Conservation (phyloP, 169 alveolate species). For the Ichthyophthirius multifiliis region DNA sequence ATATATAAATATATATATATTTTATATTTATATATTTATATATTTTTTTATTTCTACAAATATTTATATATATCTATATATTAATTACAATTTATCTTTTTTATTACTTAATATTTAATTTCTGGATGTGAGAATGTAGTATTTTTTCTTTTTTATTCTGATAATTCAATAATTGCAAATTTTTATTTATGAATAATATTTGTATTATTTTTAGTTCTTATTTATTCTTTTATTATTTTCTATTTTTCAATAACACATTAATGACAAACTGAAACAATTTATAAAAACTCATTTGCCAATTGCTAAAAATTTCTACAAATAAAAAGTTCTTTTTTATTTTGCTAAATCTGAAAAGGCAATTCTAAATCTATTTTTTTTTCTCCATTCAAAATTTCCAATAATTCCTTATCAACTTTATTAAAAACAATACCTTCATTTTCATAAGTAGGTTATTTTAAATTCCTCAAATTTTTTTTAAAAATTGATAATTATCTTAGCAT, state of each 20-base stretch:
- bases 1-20: neutral
- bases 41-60: neutral
- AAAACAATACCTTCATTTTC: conserved; percentile 52
- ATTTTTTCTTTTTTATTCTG: no score
- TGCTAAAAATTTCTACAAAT: conserved; percentile 16
- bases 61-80: no score
- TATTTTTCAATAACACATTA: conserved; percentile 73
- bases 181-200: no score
- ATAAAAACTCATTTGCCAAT: conserved; percentile 49
- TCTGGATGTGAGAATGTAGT: no score
- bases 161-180: no score
- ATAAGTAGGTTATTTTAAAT: conserved; percentile 10
- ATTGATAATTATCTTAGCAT: neutral
- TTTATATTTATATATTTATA: neutral
- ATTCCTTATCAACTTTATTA: conserved; percentile 1
- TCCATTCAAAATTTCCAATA: neutral
- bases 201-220: neutral
- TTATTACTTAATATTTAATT: no score
- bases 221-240: conserved; percentile 7
- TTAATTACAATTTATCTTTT: no score
- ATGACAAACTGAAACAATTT: conserved; percentile 52
- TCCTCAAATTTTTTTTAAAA: neutral
- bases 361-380: neutral
- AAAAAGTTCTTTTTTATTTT: neutral
- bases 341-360: neutral